Evolutionary conservation across 2,329 filamentous ascomycete species (phyloP).

Genomic region (Ceratocystiopsis brevicomis): DNA sequence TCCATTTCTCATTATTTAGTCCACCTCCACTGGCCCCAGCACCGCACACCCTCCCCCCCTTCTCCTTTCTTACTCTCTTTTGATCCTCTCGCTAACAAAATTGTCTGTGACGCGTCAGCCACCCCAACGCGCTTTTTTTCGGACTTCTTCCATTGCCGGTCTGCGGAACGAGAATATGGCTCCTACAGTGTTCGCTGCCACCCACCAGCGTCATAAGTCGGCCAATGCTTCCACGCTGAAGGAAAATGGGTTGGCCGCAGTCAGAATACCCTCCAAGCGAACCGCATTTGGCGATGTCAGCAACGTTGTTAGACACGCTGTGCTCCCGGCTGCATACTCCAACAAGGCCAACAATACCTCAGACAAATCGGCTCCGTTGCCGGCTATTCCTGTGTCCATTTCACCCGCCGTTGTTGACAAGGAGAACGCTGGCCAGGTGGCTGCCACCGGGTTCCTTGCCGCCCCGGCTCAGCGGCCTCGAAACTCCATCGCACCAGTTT

Average conservation of each 20-base stretch:
- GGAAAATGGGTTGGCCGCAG: conserved; percentile 26
- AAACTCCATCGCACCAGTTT: not conserved
- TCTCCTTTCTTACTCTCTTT: conserved; percentile 2
- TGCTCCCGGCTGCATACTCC: conserved; percentile 12
- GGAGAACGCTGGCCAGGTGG: conserved; percentile 18
- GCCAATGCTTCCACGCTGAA: conserved; percentile 38
- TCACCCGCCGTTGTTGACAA: conserved; percentile 4
- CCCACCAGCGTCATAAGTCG: conserved; percentile 68
- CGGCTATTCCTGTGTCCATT: conserved; percentile 8
- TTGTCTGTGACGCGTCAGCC: conserved; percentile 30
- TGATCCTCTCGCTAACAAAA: not conserved
- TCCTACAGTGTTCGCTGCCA: conserved; percentile 36
- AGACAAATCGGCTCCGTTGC: conserved; percentile 5
- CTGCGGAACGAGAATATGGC: conserved; percentile 47
- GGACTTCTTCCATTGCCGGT: conserved; percentile 30
- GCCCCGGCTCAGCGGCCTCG: conserved; percentile 6
- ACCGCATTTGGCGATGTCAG: conserved; percentile 69
- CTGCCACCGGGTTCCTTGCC: conserved; percentile 2
- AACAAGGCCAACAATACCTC: conserved; percentile 15
- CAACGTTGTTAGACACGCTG: conserved; percentile 34
- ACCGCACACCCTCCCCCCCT: not conserved
- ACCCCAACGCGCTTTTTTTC: conserved; percentile 35
- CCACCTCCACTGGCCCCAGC: not conserved
- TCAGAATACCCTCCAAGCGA: conserved; percentile 53
- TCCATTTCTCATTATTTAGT: not conserved